Percentiles rank a stretch among this genome's conserved stretches.
phyloP scores from a whole-genome alignment of 306 rosid genomes.

The Pueraria montana region DNA sequence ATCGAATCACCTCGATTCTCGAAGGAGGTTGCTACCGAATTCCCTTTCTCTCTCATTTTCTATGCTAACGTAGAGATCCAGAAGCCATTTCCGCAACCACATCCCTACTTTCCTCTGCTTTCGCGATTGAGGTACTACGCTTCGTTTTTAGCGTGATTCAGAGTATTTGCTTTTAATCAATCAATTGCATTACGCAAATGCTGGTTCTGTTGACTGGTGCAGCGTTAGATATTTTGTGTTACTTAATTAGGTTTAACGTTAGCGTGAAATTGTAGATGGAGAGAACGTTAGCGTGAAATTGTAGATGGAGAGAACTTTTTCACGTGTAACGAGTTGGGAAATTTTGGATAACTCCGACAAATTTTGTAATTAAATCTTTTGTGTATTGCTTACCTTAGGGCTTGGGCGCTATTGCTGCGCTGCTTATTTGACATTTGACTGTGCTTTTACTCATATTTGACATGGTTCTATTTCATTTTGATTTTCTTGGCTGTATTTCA shows the following conservation, averaged over 20 bases:
- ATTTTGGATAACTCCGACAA: neutral
- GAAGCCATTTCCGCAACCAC: neutral
- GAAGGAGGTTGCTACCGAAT: neutral
- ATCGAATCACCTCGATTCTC: neutral
- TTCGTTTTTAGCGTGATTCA: neutral
- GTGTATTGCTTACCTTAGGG: neutral
- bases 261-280: neutral
- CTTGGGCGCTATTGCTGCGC: slow-evolving; percentile 1
- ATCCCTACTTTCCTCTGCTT: neutral
- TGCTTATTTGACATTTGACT: slow-evolving; percentile 2
- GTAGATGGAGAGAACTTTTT: neutral
- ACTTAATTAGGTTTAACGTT: neutral
- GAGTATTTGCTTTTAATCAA: neutral
- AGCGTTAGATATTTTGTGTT: neutral
- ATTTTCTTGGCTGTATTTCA: slow-evolving; percentile 6
- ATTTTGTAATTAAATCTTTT: neutral
- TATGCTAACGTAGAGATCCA: slow-evolving; percentile 30
- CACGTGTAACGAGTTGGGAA: neutral
- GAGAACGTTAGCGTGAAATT: neutral
- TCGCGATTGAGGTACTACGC: slow-evolving; percentile 23
- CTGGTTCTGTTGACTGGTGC: neutral
- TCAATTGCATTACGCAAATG: neutral
- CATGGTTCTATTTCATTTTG: slow-evolving; percentile 4
- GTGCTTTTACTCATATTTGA: slow-evolving; percentile 9
- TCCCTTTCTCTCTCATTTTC: neutral